Evolutionary conservation across 1,284 basidiomycete genomes (phyloP).

Genomic region (Ganoderma meredithae): DNA sequence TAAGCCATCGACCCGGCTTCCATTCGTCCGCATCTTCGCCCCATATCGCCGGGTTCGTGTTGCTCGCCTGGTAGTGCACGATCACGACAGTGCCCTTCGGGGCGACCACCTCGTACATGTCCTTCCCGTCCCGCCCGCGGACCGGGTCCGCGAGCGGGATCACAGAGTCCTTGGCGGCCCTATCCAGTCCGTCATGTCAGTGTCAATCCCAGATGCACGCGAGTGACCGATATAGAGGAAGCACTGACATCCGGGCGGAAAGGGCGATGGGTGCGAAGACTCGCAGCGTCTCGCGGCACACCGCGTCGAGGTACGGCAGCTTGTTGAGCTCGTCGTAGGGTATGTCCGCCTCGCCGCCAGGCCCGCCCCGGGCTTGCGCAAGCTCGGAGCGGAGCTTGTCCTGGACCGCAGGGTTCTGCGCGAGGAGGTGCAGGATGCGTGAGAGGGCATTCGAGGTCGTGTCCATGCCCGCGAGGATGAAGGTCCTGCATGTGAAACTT

Average conservation of each 20-base stretch:
- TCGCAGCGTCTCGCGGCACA: slow-evolving; percentile 41
- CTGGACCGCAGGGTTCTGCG: slow-evolving; percentile 8
- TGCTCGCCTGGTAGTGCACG: slow-evolving; percentile 6
- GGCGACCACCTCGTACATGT: slow-evolving; percentile 4
- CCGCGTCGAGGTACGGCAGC: slow-evolving; percentile 59
- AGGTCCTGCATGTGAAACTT: slow-evolving; percentile 1
- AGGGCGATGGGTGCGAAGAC: slow-evolving; percentile 50
- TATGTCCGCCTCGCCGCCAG: slow-evolving; percentile 16
- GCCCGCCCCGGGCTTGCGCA: slow-evolving; percentile 31
- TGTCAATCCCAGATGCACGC: neutral
- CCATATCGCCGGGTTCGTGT: slow-evolving; percentile 7
- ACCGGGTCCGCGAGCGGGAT: slow-evolving; percentile 7
- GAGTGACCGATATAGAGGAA: no score
- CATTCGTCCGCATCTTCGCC: slow-evolving; percentile 10
- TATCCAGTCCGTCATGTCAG: neutral
- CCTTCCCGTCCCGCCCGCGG: slow-evolving; percentile 3
- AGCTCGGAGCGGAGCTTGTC: slow-evolving; percentile 6
- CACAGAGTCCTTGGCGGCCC: slow-evolving; percentile 5
- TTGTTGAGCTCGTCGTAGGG: slow-evolving; percentile 15
- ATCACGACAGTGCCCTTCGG: slow-evolving; percentile 6
- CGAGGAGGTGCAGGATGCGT: slow-evolving; percentile 21
- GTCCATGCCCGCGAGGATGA: slow-evolving; percentile 21
- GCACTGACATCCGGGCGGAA: neutral
- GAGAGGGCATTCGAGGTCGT: slow-evolving; percentile 17
- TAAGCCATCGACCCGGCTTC: slow-evolving; percentile 15